Base-by-base conservation (phyloP, 257 asterid genomes). In the Vinca minor region DNA sequence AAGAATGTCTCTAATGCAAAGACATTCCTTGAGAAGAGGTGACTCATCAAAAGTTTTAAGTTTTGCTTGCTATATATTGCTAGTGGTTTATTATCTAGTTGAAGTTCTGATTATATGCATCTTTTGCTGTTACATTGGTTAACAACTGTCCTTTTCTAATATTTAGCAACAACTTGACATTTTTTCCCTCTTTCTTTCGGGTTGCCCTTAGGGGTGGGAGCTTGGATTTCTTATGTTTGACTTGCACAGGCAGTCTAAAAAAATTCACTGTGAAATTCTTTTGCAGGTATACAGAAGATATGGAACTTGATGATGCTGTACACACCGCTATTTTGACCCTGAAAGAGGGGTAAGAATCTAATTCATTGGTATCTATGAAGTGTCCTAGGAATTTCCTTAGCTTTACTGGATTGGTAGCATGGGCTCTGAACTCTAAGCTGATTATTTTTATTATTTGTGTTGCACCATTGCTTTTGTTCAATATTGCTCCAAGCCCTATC, bases 221-320 rank as follows among this genome's bases (percentile, higher is more conserved):
- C 46, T 61, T 60, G 3, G 39, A 35, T 26, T 25, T 13, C 12
- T 49, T 23, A 21, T 46, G 4, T 48, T 48, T 32, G 35, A 39
- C 8, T 49, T 61, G 57, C 64, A 26, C 15, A 6, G n/a, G 63
- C 28, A 55, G 48, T 42, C 14, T 13, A 35, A 28, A 52, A 52
- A 2, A 59, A 12, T 38, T 11, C 36, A n/a, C 12, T 21, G 8
- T 42, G 63, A 31, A 46, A 36, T 46, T 39, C 61, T 65, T 46
- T 68, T 74, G 72, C 82, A 93, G 99, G 86, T 93, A 93, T 63
- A 87, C 96, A 1, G 96, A 93, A 72, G 99, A 89, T 67, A 93
- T 87, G 95, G 99, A 93, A 75, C 97, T 93, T 41, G 99, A 93
- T 36, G 99, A 93, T 72, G 99, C 99, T 68, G 99, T 93, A 50